Percentiles rank a stretch among this genome's conserved stretches.
Evolutionary conservation across 805 yeast species (phyloP).

Genomic region (Blastobotrys parvus): DNA sequence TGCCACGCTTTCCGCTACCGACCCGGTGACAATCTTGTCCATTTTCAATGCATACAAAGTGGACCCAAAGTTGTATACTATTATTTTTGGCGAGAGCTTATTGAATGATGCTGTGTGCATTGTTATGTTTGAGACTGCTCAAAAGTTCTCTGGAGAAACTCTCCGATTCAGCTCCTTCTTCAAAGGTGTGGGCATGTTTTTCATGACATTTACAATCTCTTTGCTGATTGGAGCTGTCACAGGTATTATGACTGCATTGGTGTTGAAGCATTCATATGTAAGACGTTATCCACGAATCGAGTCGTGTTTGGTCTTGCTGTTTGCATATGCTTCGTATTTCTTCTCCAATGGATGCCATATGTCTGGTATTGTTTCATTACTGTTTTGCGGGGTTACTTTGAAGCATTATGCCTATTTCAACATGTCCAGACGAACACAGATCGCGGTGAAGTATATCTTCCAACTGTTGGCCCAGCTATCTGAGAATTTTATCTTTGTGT

Average conservation of each 20-base stretch:
- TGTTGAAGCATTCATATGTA: conserved; percentile 85
- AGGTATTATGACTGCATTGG: conserved; percentile 82
- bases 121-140: conserved; percentile 98
- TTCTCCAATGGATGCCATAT: conserved; percentile 98
- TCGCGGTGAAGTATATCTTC: conserved; percentile 90
- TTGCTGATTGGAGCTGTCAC: conserved; percentile 80
- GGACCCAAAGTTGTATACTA: conserved; percentile 94
- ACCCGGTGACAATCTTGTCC: conserved; percentile 93
- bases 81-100: conserved; percentile 92
- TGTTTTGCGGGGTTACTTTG: conserved; percentile 93
- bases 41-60: conserved; percentile 97
- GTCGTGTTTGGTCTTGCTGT: conserved; percentile 79
- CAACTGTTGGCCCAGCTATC: conserved; percentile 90
- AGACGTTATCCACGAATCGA: conserved; percentile 96
- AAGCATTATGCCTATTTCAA: conserved; percentile 96
- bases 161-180: conserved; percentile 53
- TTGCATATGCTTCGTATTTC: conserved; percentile 94
- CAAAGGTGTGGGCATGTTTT: conserved; percentile 87
- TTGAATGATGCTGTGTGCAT: conserved; percentile 96
- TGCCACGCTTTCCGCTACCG: conserved; percentile 96
- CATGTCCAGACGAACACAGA: conserved; percentile 95
- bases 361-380: conserved; percentile 94
- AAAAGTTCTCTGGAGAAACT: conserved; percentile 82
- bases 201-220: conserved; percentile 88
- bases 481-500: conserved; percentile 94